Percentiles rank a stretch among this genome's conserved stretches.
phyloP scores from a whole-genome alignment of 768 basidiomycete genomes.

The Vararia minispora region DNA sequence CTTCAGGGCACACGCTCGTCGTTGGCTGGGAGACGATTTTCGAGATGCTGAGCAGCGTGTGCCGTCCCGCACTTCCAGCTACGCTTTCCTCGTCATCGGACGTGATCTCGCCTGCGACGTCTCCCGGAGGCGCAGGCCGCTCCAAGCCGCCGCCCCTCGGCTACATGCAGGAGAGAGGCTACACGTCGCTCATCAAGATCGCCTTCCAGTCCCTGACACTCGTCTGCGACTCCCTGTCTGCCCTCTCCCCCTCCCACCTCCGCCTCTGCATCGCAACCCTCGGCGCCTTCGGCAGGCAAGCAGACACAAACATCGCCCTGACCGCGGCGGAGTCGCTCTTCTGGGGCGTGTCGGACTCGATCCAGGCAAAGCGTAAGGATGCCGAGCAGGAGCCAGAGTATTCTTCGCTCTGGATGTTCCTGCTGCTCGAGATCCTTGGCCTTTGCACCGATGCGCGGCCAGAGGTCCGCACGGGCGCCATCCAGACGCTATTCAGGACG shows the following conservation, averaged over 20 bases:
- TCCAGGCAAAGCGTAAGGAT: constrained; percentile 72
- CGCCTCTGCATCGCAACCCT: constrained; percentile 84
- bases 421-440: constrained; percentile 72
- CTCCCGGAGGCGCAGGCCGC: constrained; percentile 26
- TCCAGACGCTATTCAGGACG: constrained; percentile 90
- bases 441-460: constrained; percentile 73
- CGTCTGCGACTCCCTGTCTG: constrained; percentile 86
- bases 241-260: constrained; percentile 70
- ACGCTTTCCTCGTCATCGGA: constrained; percentile 31
- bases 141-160: constrained; percentile 41
- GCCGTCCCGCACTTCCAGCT: constrained; percentile 39
- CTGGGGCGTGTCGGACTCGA: constrained; percentile 94
- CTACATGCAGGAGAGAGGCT: constrained; percentile 54
- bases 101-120: constrained; percentile 21
- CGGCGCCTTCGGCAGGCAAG: constrained; percentile 84
- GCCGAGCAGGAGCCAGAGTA: constrained; percentile 56
- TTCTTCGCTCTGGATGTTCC: constrained; percentile 88
- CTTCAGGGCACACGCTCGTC: constrained; percentile 83
- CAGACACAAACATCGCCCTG: constrained; percentile 92
- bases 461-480: constrained; percentile 88
- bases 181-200: constrained; percentile 72
- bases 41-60: constrained; percentile 84
- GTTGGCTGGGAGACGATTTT: constrained; percentile 94
- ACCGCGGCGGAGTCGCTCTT: constrained; percentile 88
- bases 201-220: constrained; percentile 91